Percentiles rank a stretch among this genome's conserved stretches.
Evolutionary conservation across 2,329 filamentous ascomycete species (phyloP).

Genomic region (Aspergillus caelatus): DNA sequence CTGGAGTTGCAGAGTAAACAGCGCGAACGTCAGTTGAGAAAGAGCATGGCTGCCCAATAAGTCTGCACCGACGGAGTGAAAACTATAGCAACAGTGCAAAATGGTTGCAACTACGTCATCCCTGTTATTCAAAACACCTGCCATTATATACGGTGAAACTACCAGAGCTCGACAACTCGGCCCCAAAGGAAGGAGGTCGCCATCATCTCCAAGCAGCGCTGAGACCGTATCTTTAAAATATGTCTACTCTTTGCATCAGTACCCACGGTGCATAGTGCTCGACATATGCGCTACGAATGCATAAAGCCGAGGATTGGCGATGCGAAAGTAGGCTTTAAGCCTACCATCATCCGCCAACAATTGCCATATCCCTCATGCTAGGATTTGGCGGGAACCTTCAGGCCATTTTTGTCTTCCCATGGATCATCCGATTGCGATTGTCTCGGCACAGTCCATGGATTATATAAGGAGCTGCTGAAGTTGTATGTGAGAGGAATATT

Average conservation of each 20-base stretch:
- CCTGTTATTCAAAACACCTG: neutral
- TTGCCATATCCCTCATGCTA: neutral
- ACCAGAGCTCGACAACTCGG: neutral
- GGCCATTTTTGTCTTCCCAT: neutral
- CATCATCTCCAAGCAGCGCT: too few relatives aligned
- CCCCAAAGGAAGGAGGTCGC: neutral
- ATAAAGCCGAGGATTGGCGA: neutral
- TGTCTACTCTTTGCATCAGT: neutral
- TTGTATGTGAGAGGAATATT: constrained; percentile 1
- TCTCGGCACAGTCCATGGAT: neutral
- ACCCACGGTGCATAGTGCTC: neutral
- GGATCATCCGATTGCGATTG: neutral
- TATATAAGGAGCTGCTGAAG: neutral
- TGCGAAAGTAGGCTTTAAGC: neutral
- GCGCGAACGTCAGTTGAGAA: constrained; percentile 69
- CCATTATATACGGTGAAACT: neutral
- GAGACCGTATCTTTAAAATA: neutral
- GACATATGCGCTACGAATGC: neutral
- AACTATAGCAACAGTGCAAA: neutral
- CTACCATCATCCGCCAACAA: neutral
- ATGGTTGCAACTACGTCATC: neutral
- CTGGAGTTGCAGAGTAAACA: constrained; percentile 85
- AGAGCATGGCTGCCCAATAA: constrained; percentile 66
- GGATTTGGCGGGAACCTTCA: neutral
- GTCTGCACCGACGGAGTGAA: neutral